Conservation (phyloP, 1,284 basidiomycete genomes). For the Fomitopsis schrenkii region DNA sequence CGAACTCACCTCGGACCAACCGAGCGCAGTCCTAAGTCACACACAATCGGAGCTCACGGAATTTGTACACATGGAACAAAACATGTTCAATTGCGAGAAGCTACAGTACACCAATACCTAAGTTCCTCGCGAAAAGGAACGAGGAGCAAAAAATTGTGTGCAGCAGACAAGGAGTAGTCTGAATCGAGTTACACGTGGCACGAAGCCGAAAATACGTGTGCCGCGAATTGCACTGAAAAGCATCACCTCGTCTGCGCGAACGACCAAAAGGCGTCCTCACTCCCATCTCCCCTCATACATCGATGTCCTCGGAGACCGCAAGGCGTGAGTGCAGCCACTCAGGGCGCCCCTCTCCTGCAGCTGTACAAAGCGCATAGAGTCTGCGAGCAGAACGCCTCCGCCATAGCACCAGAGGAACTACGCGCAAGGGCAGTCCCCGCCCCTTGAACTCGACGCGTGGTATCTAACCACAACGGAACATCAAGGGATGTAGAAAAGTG, state of each 20-base stretch:
- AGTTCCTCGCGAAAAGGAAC: constrained; percentile 4
- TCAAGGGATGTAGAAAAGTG: no score
- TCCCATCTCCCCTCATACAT: constrained; percentile 7
- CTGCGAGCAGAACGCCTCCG: no score
- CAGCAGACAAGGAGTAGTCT: constrained; percentile 49
- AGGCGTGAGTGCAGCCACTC: background rate
- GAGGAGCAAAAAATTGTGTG: constrained; percentile 13
- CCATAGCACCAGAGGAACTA: no score
- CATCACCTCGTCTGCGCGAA: constrained; percentile 6
- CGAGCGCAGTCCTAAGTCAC: no score
- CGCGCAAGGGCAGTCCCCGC: no score
- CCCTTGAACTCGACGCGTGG: no score
- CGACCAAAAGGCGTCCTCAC: background rate
- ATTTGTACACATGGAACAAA: no score
- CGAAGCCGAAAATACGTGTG: constrained; percentile 23
- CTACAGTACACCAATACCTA: background rate
- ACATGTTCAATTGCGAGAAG: background rate
- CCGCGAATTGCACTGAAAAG: constrained; percentile 49
- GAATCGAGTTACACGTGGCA: constrained; percentile 43
- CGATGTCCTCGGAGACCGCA: background rate
- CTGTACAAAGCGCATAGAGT: no score
- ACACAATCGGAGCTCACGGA: no score
- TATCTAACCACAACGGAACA: no score
- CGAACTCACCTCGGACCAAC: no score
- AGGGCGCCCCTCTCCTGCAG: no score